Conservation (phyloP, 2,329 filamentous ascomycete genomes). For the Phaeosphaeria sp. region DNA sequence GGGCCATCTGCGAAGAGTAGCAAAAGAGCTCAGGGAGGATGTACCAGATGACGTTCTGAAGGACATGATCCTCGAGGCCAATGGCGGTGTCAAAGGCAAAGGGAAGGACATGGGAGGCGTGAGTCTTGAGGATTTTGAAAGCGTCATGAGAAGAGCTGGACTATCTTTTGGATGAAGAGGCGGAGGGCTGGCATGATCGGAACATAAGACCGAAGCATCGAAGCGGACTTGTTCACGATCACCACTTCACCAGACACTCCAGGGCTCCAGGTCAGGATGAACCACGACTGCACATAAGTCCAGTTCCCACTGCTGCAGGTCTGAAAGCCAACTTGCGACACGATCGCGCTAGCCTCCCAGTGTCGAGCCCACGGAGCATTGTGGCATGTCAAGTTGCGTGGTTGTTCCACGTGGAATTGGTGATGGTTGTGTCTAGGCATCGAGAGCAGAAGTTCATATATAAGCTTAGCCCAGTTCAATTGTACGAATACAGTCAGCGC, state of each 20-base stretch:
- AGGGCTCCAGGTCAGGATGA: neutral
- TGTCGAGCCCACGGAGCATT: no score
- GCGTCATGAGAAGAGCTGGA: slow-evolving; percentile 83
- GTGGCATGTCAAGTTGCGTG: neutral
- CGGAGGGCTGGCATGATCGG: neutral
- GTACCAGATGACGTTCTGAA: slow-evolving; percentile 81
- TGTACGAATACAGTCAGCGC: neutral
- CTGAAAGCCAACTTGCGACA: no score
- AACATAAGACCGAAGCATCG: neutral
- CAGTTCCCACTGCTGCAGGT: neutral
- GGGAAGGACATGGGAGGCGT: slow-evolving; percentile 72
- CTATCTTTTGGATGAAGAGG: slow-evolving; percentile 70
- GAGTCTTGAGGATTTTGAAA: slow-evolving; percentile 79
- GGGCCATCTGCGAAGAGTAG: slow-evolving; percentile 77
- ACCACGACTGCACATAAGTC: neutral
- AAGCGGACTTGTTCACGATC: neutral
- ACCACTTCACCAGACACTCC: neutral
- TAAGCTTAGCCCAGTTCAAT: neutral
- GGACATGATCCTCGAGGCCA: slow-evolving; percentile 96
- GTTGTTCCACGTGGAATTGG: neutral
- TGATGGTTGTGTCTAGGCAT: neutral
- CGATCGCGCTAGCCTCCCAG: no score
- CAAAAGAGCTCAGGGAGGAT: slow-evolving; percentile 81
- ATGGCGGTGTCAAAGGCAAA: slow-evolving; percentile 67
- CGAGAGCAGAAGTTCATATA: neutral